Conservation (phyloP, 441 rosid species). For the Omphalea diandra region DNA sequence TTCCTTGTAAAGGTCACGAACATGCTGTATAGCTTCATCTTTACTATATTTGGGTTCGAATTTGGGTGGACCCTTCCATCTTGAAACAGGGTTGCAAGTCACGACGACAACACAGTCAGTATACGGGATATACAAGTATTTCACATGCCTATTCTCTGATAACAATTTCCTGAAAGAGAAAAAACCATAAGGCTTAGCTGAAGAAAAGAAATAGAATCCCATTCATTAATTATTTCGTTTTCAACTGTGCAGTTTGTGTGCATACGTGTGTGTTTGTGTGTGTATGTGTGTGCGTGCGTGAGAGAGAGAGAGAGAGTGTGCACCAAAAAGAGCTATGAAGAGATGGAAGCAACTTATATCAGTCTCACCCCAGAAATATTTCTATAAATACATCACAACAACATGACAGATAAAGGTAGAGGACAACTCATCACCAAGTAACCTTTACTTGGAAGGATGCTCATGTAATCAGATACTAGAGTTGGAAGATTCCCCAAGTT, state of each 20-base stretch:
- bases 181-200: slow-evolving; percentile 14
- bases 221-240: background rate
- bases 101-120: slow-evolving; percentile 85
- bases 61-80: slow-evolving; percentile 85
- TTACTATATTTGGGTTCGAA: slow-evolving; percentile 67
- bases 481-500: background rate
- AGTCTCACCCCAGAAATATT: background rate
- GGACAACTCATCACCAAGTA: background rate
- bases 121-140: slow-evolving; percentile 71
- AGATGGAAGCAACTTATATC: background rate
- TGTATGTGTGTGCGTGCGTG: background rate
- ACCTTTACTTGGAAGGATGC: slow-evolving; percentile 1
- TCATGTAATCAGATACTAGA: background rate
- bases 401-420: background rate
- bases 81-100: slow-evolving; percentile 87
- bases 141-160: slow-evolving; percentile 87
- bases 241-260: background rate
- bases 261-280: background rate
- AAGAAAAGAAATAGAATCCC: slow-evolving; percentile 13
- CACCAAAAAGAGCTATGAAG: slow-evolving; percentile 1
- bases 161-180: slow-evolving; percentile 66
- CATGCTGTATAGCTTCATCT: slow-evolving; percentile 72
- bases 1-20: slow-evolving; percentile 69
- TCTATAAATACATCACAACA: background rate
- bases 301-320: slow-evolving; percentile 4